Percentiles rank a stretch among this genome's conserved stretches.
Evolutionary conservation across 768 basidiomycete genomes (phyloP).

Genomic region (Boletus vinaceobasis): DNA sequence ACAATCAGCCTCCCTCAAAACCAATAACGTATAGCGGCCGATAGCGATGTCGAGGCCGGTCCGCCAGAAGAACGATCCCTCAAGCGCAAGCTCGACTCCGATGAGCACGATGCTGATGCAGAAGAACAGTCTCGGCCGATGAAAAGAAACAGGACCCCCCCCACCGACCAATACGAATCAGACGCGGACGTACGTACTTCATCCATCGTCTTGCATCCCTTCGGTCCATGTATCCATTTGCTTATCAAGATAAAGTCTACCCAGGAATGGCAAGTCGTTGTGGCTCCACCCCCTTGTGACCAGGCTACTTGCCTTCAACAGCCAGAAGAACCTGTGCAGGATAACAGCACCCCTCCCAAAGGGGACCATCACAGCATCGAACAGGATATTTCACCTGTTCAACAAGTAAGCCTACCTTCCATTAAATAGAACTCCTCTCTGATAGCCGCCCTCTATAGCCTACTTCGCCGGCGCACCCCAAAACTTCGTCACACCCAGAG

Average conservation of each 20-base stretch:
- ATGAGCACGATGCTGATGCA: slow-evolving; percentile 26
- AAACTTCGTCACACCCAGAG: background rate
- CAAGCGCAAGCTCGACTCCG: slow-evolving; percentile 31
- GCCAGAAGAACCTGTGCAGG: slow-evolving; percentile 7
- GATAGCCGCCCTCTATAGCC: slow-evolving; percentile 13
- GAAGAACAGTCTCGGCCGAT: slow-evolving; percentile 27
- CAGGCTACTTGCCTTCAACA: slow-evolving; percentile 10
- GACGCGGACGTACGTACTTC: slow-evolving; percentile 27
- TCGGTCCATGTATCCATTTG: slow-evolving; percentile 5
- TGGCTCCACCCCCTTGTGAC: slow-evolving; percentile 31
- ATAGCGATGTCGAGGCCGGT: slow-evolving; percentile 32
- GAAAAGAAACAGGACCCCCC: slow-evolving; percentile 43
- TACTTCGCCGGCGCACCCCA: background rate
- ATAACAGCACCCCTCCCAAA: slow-evolving; percentile 6
- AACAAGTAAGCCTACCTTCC: slow-evolving; percentile 13
- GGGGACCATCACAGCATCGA: background rate
- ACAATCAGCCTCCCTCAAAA: slow-evolving; percentile 28
- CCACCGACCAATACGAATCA: slow-evolving; percentile 27
- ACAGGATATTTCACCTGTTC: slow-evolving; percentile 3
- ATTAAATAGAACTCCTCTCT: background rate
- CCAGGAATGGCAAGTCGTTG: slow-evolving; percentile 34
- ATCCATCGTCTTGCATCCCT: background rate
- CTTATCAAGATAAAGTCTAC: slow-evolving; percentile 21
- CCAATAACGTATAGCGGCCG: slow-evolving; percentile 26
- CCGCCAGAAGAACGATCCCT: slow-evolving; percentile 28